Percentiles rank a stretch among this genome's conserved stretches.
These are phyloP conservation scores for Pseudomicrostroma phylloplanum DNA, from an alignment of 1,284 basidiomycete genomes.

Conservation along the genomic window DNA sequence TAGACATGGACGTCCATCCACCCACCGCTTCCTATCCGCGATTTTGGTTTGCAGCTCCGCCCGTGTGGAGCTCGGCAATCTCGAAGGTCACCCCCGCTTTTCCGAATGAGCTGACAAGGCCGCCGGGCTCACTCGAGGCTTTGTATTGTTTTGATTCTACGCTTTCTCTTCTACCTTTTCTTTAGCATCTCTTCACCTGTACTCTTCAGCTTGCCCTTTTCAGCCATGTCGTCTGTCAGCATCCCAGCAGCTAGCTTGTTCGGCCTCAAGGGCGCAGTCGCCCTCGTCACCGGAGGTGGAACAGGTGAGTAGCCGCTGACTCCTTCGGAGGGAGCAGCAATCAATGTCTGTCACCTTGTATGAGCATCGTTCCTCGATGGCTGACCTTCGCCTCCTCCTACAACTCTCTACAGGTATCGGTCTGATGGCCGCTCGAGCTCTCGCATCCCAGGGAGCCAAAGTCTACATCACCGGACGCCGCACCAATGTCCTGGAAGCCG, in stretches of 20 bases:
- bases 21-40: too few species aligned
- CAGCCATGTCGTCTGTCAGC: not conserved
- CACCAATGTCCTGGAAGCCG: conserved; percentile 23
- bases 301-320: conserved; percentile 16
- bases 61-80: too few species aligned
- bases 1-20: too few species aligned
- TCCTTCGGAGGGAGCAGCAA: not conserved
- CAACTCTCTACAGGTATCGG: conserved; percentile 19
- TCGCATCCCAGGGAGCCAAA: conserved; percentile 39
- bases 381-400: not conserved
- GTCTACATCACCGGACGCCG: conserved; percentile 42
- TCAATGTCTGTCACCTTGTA: not conserved
- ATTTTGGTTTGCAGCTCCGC: too few species aligned
- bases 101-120: too few species aligned
- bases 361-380: not conserved
- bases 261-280: conserved; percentile 27
- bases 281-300: conserved; percentile 40
- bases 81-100: too few species aligned
- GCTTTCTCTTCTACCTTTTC: too few species aligned
- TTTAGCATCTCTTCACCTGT: too few species aligned
- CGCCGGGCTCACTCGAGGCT: too few species aligned
- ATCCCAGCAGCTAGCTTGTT: conserved; percentile 17
- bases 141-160: too few species aligned
- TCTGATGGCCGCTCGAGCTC: conserved; percentile 33
- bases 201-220: too few species aligned